Evolutionary conservation across 83 land plant species (phyloP), one percentile per base, ranked within the genome.

Genomic region (Picea abies): DNA sequence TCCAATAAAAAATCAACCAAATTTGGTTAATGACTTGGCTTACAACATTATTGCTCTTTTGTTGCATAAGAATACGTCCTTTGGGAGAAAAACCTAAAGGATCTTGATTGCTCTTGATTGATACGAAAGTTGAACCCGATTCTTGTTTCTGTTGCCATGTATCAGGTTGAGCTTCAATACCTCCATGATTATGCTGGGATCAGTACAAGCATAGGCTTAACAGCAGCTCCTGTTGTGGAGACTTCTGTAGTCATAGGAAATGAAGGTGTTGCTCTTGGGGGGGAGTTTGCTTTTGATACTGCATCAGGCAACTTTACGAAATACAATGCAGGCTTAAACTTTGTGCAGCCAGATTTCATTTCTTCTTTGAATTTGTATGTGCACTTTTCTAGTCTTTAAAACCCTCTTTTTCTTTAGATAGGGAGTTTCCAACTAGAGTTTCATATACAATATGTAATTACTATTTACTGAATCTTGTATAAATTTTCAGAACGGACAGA

Each of bases 101-200:
- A 14, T 14, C 16, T 56, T 56, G 58, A 10, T 52, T 52, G 60
- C 60, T 14, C 60, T 16, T 14, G 60, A 56, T 56, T 56, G 16
- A 14, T 56, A 56, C 3, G 16, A 56, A 56, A 56, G 60, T 56
- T 56, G 60, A 56, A 3, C 17, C 16, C 3, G 4, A 56, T 56
- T 56, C 58, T 52, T 56, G 58, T 56, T 56, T 56, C 4, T 56
- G 58, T 56, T 56, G 58, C 58, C 3, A 56, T 52, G 14, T 78
- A 12, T n/a, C 94, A 95, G 98, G 86, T 85, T 76, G 98, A 96
- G 84, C 83, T 96, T 32, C 93, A 94, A 73, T 96, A 96, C 81
- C 81, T 87, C 70, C 97, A 96, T 79, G 97, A 94, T 17, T 87
- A 90, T 84, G 91, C 91, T 6, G 98, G 97, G 20, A 84, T 96